Conservation (phyloP, 495 filamentous ascomycete genomes). For the Hyaloscypha hepaticicola region DNA sequence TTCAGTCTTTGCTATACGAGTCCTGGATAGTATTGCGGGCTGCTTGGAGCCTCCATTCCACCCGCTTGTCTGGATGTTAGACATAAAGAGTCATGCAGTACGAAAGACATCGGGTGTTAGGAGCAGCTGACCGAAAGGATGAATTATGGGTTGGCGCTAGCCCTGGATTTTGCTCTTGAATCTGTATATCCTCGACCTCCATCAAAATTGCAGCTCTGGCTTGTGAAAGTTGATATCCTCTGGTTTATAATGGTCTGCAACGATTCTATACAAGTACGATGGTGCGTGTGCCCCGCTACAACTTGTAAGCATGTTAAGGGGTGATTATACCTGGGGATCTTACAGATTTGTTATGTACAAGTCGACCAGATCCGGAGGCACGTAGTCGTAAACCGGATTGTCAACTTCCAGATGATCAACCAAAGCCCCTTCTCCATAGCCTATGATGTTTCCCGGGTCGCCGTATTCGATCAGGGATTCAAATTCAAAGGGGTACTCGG, state of each 20-base stretch:
- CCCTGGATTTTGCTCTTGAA: no score
- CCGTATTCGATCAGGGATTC: constrained; percentile 79
- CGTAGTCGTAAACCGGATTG: constrained; percentile 80
- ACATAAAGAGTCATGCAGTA: no score
- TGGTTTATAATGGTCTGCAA: constrained; percentile 80
- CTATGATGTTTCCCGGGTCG: constrained; percentile 68
- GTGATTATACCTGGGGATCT: constrained; percentile 38
- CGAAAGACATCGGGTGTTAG: no score
- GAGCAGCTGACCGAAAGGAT: no score
- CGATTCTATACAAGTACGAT: constrained; percentile 76
- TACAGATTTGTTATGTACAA: constrained; percentile 93
- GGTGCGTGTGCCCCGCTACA: constrained; percentile 74
- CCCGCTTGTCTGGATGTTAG: no score
- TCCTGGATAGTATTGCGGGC: no score
- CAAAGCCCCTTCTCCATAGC: constrained; percentile 70
- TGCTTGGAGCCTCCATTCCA: no score
- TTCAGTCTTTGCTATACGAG: no score
- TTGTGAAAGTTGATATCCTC: constrained; percentile 69
- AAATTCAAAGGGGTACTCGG: constrained; percentile 78
- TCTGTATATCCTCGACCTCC: not conserved
- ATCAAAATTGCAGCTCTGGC: constrained; percentile 29
- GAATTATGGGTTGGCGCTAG: no score
- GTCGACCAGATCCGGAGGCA: constrained; percentile 77
- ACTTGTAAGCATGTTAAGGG: constrained; percentile 33
- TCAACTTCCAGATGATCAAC: constrained; percentile 75